These are phyloP conservation scores for Ophiocordyceps robertsii DNA, from an alignment of 2,329 filamentous ascomycete genomes.

Conservation along the genomic window DNA sequence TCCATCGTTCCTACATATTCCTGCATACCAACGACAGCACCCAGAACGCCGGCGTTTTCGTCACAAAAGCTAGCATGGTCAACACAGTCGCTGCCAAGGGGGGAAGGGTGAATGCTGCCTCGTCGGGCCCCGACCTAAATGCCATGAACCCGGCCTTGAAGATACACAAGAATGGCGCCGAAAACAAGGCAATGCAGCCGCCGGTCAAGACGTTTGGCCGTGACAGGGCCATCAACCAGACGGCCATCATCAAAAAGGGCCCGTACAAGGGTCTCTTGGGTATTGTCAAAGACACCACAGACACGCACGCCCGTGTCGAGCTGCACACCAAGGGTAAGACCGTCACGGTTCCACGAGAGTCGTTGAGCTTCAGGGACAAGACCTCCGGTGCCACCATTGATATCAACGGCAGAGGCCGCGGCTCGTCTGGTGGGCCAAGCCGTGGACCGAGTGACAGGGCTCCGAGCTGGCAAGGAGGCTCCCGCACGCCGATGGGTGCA, in stretches of 20 bases:
- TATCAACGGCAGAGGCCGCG: slow-evolving; percentile 40
- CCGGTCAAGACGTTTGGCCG: slow-evolving; percentile 68
- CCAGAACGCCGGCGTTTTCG: slow-evolving; percentile 83
- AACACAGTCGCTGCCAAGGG: slow-evolving; percentile 90
- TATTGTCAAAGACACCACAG: slow-evolving; percentile 90
- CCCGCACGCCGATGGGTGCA: slow-evolving; percentile 54
- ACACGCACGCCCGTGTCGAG: slow-evolving; percentile 76
- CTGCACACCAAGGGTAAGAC: slow-evolving; percentile 90
- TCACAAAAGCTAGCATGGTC: slow-evolving; percentile 73
- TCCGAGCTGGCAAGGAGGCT: slow-evolving; percentile 48
- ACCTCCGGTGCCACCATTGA: slow-evolving; percentile 68
- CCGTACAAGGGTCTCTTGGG: slow-evolving; percentile 86
- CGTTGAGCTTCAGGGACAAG: slow-evolving; percentile 76
- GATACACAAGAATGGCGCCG: slow-evolving; percentile 45
- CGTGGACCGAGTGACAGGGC: slow-evolving; percentile 30
- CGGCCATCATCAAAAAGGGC: slow-evolving; percentile 75
- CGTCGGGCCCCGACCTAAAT: slow-evolving; percentile 61
- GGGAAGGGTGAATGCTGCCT: slow-evolving; percentile 52
- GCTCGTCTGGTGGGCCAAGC: slow-evolving; percentile 29
- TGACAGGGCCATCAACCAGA: slow-evolving; percentile 80
- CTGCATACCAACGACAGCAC: slow-evolving; percentile 70
- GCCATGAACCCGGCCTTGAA: slow-evolving; percentile 89
- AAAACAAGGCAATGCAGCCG: slow-evolving; percentile 36
- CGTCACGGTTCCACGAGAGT: slow-evolving; percentile 68
- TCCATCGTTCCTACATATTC: slow-evolving; percentile 87